phyloP scores from a whole-genome alignment of 2,329 filamentous ascomycete genomes.

The Ceratocystis ficicola region DNA sequence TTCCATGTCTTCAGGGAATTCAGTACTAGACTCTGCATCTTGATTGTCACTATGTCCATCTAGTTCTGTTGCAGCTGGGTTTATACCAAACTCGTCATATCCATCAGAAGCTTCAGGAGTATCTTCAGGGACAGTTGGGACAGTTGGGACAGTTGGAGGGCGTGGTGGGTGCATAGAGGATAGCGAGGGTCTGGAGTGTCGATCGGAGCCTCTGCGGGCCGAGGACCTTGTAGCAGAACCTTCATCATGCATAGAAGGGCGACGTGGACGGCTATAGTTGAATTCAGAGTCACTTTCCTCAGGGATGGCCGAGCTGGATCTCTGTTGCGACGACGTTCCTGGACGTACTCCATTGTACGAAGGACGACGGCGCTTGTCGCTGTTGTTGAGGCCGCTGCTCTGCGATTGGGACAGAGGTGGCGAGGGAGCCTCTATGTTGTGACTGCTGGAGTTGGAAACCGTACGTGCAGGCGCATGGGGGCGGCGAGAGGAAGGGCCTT shows the following conservation, averaged over 20 bases:
- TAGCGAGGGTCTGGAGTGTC: background rate
- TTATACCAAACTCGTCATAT: conserved; percentile 3
- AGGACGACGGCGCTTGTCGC: conserved; percentile 16
- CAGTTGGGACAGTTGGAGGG: background rate
- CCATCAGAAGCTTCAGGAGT: conserved; percentile 2
- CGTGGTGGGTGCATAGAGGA: background rate
- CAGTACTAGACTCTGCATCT: background rate
- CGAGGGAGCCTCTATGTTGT: background rate
- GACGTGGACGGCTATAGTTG: background rate
- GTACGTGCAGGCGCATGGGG: conserved; percentile 12
- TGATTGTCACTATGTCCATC: conserved; percentile 12
- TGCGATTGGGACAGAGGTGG: conserved; percentile 11
- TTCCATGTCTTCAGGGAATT: conserved; percentile 18
- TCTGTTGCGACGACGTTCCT: conserved; percentile 12
- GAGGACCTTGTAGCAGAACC: background rate
- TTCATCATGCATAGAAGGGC: conserved; percentile 8
- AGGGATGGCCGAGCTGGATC: conserved; percentile 13
- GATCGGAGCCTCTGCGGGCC: background rate
- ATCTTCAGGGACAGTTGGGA: conserved; percentile 8
- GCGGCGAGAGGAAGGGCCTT: conserved; percentile 4
- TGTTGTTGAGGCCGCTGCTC: background rate
- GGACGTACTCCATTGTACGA: conserved; percentile 12
- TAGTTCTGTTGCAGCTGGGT: conserved; percentile 7
- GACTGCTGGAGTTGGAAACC: conserved; percentile 11
- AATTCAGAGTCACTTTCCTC: conserved; percentile 12